Conservation (phyloP, 208 protist genomes). For the Wallacemonas collosoma region DNA sequence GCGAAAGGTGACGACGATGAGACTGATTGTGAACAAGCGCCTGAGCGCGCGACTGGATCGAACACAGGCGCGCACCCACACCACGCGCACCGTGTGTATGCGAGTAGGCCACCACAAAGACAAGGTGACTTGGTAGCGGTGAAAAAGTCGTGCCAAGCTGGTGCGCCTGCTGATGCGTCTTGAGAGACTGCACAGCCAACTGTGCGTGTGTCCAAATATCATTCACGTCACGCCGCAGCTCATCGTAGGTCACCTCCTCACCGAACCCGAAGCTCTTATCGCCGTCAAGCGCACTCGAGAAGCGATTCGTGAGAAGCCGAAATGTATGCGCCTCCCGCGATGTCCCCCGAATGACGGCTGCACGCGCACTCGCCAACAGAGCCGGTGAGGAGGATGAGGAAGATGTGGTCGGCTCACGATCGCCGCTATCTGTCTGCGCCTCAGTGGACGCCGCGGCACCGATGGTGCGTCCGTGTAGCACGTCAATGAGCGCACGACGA, state of each 20-base stretch:
- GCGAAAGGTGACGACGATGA: not conserved
- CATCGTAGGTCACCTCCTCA: constrained; percentile 34
- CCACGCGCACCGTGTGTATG: constrained; percentile 19
- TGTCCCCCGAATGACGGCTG: not conserved
- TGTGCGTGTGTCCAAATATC: constrained; percentile 26
- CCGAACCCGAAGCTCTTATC: constrained; percentile 38
- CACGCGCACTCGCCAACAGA: not conserved
- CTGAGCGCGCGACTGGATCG: not conserved
- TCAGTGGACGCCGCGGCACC: too few species aligned
- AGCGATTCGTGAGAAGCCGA: constrained; percentile 46
- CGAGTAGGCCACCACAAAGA: constrained; percentile 5
- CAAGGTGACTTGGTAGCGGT: not conserved
- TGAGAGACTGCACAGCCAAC: constrained; percentile 9
- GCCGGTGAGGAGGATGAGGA: not conserved
- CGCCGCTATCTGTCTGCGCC: too few species aligned
- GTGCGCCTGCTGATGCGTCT: too few species aligned
- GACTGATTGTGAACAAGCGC: not conserved
- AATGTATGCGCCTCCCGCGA: constrained; percentile 10
- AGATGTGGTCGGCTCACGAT: too few species aligned
- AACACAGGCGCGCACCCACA: not conserved
- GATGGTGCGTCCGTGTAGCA: not conserved
- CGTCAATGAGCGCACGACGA: not conserved
- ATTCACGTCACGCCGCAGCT: constrained; percentile 33
- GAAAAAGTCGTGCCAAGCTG: too few species aligned
- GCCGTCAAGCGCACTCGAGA: constrained; percentile 36